These are phyloP conservation scores for Backusella psychrophila DNA, from an alignment of 192 early-diverging fungal species.

Conservation along the genomic window DNA sequence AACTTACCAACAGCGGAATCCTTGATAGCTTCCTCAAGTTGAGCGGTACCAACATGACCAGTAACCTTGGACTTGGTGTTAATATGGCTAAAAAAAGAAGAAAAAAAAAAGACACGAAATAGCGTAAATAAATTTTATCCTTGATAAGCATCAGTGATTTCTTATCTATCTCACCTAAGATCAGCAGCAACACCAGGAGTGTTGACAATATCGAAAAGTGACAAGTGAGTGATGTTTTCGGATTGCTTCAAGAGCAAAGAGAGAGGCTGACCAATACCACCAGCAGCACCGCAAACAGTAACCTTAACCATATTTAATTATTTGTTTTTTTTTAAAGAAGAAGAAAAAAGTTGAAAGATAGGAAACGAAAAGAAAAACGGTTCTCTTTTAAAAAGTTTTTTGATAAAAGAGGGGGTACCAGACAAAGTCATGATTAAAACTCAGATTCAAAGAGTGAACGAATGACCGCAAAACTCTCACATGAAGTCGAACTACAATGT, in stretches of 20 bases:
- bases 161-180: slow-evolving; percentile 80
- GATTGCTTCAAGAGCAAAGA: slow-evolving; percentile 94
- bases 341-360: slow-evolving; percentile 14
- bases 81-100: slow-evolving; percentile 21
- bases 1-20: slow-evolving; percentile 44
- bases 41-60: slow-evolving; percentile 59
- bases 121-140: neutral
- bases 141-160: neutral
- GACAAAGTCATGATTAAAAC: neutral
- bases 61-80: slow-evolving; percentile 40
- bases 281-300: slow-evolving; percentile 75
- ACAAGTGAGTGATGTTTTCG: slow-evolving; percentile 78
- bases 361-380: neutral
- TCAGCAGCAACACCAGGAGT: slow-evolving; percentile 97
- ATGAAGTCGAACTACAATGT: neutral
- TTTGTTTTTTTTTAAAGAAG: neutral
- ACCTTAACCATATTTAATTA: slow-evolving; percentile 46
- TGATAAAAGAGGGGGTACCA: neutral
- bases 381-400: slow-evolving; percentile 5
- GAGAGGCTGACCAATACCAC: slow-evolving; percentile 98
- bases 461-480: neutral
- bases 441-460: neutral
- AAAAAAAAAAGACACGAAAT: neutral
- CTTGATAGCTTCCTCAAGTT: slow-evolving; percentile 69
- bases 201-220: slow-evolving; percentile 95